These are phyloP conservation scores for Starmerella cellae DNA, from an alignment of 805 yeast genomes.

Conservation along the genomic window DNA sequence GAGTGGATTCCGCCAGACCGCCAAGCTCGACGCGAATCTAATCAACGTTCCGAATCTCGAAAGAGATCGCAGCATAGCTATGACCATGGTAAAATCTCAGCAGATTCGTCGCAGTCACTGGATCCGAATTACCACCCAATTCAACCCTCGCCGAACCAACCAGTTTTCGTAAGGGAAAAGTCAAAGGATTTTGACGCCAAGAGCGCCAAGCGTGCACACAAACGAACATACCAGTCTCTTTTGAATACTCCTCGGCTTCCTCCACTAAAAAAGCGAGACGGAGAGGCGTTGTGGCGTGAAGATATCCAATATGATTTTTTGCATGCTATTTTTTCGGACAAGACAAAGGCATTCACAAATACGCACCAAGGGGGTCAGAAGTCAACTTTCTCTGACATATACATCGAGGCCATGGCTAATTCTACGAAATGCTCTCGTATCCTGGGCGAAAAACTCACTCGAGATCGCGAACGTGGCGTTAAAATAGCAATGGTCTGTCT, in stretches of 20 bases:
- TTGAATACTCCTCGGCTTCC: constrained; percentile 27
- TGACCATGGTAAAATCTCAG: neutral
- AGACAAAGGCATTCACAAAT: constrained; percentile 48
- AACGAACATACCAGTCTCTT: constrained; percentile 20
- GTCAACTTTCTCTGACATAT: constrained; percentile 70
- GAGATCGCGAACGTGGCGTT: constrained; percentile 45
- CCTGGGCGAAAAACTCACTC: constrained; percentile 62
- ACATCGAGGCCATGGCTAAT: constrained; percentile 67
- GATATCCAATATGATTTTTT: constrained; percentile 81
- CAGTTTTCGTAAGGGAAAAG: neutral
- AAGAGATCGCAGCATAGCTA: neutral
- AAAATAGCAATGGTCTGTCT: constrained; percentile 72
- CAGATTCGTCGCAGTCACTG: too few species aligned
- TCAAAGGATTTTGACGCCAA: neutral
- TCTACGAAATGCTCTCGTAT: constrained; percentile 74
- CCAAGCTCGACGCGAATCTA: neutral
- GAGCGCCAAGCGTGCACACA: constrained; percentile 16
- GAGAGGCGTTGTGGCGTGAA: constrained; percentile 78
- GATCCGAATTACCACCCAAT: neutral
- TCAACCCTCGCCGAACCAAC: neutral
- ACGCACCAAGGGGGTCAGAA: constrained; percentile 27
- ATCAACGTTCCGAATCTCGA: neutral
- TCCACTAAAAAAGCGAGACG: constrained; percentile 69
- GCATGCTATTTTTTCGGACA: constrained; percentile 48
- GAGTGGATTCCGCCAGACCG: neutral